These are phyloP conservation scores for Pseudogymnoascus pannorum DNA, from an alignment of 2,329 filamentous ascomycete genomes.

Conservation along the genomic window DNA sequence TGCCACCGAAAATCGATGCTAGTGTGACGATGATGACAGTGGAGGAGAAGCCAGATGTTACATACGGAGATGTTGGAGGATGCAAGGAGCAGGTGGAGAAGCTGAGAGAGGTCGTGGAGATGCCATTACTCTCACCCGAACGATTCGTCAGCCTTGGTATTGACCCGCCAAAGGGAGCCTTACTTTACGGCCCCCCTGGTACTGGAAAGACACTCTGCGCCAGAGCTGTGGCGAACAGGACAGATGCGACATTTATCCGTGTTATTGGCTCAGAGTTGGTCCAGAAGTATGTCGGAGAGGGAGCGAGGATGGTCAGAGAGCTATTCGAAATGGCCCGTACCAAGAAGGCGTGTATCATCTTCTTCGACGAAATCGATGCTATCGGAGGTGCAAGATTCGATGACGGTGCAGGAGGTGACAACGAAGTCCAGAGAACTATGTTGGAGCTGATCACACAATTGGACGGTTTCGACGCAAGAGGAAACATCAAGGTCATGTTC, in stretches of 20 bases:
- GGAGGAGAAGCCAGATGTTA: conserved; percentile 98
- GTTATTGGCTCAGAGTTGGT: conserved; percentile 97
- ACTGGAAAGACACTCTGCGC: conserved; percentile 99
- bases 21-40: conserved; percentile 99
- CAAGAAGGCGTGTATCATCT: conserved; percentile 99
- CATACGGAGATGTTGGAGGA: conserved; percentile 95
- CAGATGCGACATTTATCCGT: conserved; percentile 96
- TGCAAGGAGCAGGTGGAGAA: conserved; percentile 99
- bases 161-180: conserved; percentile 92
- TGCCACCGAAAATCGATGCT: conserved; percentile 97
- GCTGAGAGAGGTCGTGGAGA: conserved; percentile 95
- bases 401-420: conserved; percentile 92
- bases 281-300: conserved; percentile 98
- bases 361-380: conserved; percentile 97
- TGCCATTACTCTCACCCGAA: conserved; percentile 93
- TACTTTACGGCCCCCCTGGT: conserved; percentile 92
- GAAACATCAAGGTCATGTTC: conserved; percentile 99
- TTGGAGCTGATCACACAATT: conserved; percentile 94
- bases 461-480: conserved; percentile 90
- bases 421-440: conserved; percentile 97
- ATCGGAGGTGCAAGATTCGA: conserved; percentile 95
- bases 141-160: conserved; percentile 98
- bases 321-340: conserved; percentile 99
- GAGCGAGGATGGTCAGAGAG: conserved; percentile 96
- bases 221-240: conserved; percentile 93